phyloP scores from a whole-genome alignment of 148 eudicot genomes.

The Rhododendron ferrugineum region DNA sequence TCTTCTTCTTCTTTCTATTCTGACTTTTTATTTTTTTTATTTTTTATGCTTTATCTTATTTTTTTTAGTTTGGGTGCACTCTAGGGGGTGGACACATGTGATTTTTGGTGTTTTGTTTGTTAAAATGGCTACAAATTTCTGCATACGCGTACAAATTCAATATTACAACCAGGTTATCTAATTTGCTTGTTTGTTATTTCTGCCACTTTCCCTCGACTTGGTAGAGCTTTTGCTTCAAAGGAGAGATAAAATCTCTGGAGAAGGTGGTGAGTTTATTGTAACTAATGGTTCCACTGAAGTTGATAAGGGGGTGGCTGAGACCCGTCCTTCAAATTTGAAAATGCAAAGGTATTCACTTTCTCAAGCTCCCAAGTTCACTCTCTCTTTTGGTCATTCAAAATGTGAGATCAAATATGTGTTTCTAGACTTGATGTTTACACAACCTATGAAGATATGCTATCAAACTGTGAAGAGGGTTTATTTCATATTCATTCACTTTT shows the following conservation, averaged over 20 bases:
- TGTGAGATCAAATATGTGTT: background rate
- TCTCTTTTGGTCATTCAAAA: background rate
- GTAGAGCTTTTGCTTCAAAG: slow-evolving; percentile 12
- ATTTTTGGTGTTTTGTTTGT: no score
- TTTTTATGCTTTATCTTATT: no score
- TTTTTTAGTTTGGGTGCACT: no score
- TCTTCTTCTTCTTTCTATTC: background rate
- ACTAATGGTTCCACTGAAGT: background rate
- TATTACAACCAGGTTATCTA: background rate
- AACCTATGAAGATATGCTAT: background rate
- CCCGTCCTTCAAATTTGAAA: background rate
- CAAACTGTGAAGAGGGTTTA: background rate
- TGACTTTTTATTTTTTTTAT: background rate
- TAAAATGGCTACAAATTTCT: no score
- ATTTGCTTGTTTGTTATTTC: background rate
- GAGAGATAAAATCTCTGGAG: background rate
- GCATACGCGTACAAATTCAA: background rate
- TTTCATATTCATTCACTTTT: background rate
- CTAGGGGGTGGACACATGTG: no score
- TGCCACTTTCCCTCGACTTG: background rate
- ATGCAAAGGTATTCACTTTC: slow-evolving; percentile 9
- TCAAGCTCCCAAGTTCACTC: background rate
- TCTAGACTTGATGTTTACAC: background rate
- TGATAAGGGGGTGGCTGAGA: slow-evolving; percentile 3
- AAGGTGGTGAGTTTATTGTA: background rate